These are phyloP conservation scores for Cyclocybe cylindracea DNA, from an alignment of 768 basidiomycete species.

Conservation along the genomic window DNA sequence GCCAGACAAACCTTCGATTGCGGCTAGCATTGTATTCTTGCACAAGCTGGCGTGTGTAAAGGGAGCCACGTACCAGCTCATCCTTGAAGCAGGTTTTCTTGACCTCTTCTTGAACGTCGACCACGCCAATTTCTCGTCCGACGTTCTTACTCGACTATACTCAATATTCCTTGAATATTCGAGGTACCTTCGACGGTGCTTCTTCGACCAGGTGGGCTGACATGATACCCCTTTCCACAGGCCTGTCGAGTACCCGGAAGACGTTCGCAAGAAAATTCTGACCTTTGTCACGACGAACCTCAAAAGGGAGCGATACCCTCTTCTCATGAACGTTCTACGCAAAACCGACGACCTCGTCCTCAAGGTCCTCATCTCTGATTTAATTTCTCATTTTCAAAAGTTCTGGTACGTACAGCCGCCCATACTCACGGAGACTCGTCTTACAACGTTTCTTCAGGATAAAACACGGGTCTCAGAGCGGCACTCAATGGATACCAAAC, in stretches of 20 bases:
- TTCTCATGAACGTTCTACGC: conserved; percentile 1
- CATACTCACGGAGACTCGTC: too few species aligned
- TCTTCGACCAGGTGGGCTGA: too few species aligned
- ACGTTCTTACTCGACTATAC: background rate
- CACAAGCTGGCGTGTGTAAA: background rate
- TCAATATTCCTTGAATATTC: conserved; percentile 5
- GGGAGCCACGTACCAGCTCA: background rate
- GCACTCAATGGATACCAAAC: too few species aligned
- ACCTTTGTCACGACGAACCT: conserved; percentile 3
- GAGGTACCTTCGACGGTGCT: background rate
- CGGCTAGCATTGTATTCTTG: conserved; percentile 8
- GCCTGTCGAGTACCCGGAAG: background rate
- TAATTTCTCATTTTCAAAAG: conserved; percentile 1
- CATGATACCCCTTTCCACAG: background rate
- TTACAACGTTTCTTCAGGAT: too few species aligned
- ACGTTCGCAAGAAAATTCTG: background rate
- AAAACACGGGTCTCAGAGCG: too few species aligned
- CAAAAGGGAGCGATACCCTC: background rate
- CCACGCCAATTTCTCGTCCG: background rate
- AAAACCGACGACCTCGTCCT: background rate
- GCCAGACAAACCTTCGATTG: conserved; percentile 2
- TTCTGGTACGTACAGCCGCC: background rate
- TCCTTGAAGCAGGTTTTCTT: conserved; percentile 1
- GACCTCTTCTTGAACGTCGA: conserved; percentile 5
- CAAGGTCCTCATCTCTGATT: conserved; percentile 1